Evolutionary conservation across 164 flowering plant species (phyloP), one percentile per base, ranked within the genome.

Genomic region (Macadamia integrifolia): DNA sequence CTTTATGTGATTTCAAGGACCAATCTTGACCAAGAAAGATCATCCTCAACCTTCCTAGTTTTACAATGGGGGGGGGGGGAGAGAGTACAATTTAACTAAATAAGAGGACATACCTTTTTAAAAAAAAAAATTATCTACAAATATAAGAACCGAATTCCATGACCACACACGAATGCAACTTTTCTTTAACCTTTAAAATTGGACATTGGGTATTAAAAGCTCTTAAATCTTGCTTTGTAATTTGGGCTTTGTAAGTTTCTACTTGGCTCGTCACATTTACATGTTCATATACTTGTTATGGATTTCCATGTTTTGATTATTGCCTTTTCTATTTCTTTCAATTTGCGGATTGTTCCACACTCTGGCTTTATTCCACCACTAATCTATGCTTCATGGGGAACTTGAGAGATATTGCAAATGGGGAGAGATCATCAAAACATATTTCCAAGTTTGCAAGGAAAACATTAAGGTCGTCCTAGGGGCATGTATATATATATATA

Each of bases 351-450:
- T 67, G 42, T 65, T 48, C 43, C 84, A 91, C 96, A 93, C 70
- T 87, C 96, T 13, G 91, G 97, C 79, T 88, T 93, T 72, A 97
- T 93, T 60, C 98, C 98, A 18, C 98, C 98, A 17, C 67, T 91
- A 60, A 69, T 93, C 31, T 93, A 93, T 74, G 94, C 98, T 23
- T 78, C 75, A 88, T 93, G 96, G 98, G 98, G 18, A 93, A 96
- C 80, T 93, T 97, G 23, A 85, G 0, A 23, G 23, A 23, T 23
- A 23, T 23, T 23, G 23, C 23, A 23, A 23, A 23, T 23, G 23
- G 23, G 89, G 23, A 23, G 23, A 23, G 23, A 23, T 23, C 23
- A 23, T 23, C 23, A 23, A 23, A 23, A 23, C 23, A 23, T 23
- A 23, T 23, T 23, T 23, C 23, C 23, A 23, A 23, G 23, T 23